Conservation (phyloP, 2,329 filamentous ascomycete species). For the Septoria petroselini region DNA sequence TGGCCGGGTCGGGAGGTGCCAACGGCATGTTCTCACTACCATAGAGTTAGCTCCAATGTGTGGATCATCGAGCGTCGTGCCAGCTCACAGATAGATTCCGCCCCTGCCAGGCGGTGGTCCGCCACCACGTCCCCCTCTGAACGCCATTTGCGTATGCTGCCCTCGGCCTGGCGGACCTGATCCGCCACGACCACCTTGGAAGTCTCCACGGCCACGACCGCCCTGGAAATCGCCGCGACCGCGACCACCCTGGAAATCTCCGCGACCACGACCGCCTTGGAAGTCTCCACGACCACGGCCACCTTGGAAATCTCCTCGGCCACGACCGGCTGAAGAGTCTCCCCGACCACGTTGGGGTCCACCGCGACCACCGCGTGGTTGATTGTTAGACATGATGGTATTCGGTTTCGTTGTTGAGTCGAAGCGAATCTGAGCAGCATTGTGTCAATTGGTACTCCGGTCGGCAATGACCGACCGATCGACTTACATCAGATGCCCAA, state of each 20-base stretch:
- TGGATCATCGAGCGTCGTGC: not conserved
- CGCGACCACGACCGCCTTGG: slow-evolving; percentile 21
- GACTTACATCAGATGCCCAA: slow-evolving; percentile 5
- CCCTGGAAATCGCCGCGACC: slow-evolving; percentile 30
- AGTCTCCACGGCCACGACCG: slow-evolving; percentile 24
- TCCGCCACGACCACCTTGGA: slow-evolving; percentile 28
- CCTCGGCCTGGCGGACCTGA: slow-evolving; percentile 17
- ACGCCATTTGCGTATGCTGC: slow-evolving; percentile 16
- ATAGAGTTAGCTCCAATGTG: slow-evolving; percentile 27
- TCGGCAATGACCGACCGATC: too few relatives aligned
- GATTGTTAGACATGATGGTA: slow-evolving; percentile 25
- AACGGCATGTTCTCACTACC: slow-evolving; percentile 21
- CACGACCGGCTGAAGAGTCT: slow-evolving; percentile 16
- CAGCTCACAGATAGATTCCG: slow-evolving; percentile 30
- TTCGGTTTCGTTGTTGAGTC: not conserved
- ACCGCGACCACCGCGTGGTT: slow-evolving; percentile 21
- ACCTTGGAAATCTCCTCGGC: slow-evolving; percentile 15
- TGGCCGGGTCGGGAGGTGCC: slow-evolving; percentile 25
- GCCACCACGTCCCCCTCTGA: slow-evolving; percentile 25
- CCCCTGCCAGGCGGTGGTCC: slow-evolving; percentile 15
- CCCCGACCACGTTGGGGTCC: slow-evolving; percentile 16
- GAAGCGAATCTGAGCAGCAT: too few relatives aligned
- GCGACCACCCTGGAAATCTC: slow-evolving; percentile 16
- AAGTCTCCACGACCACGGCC: slow-evolving; percentile 23
- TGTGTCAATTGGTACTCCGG: too few relatives aligned